These are phyloP conservation scores for Tephrocybe sp. DNA, from an alignment of 768 basidiomycete species.

Conservation along the genomic window DNA sequence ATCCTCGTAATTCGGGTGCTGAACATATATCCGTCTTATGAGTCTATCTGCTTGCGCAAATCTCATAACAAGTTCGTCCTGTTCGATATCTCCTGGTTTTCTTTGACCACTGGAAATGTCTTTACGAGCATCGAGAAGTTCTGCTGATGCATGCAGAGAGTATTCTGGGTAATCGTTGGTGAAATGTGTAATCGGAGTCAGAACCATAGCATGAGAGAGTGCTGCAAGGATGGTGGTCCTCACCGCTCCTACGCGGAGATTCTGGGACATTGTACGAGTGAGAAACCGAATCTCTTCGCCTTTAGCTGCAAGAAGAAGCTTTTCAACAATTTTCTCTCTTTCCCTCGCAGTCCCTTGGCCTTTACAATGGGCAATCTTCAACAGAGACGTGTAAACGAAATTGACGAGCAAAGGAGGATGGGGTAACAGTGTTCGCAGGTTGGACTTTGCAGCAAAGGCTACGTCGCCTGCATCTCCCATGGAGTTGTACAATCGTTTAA, in stretches of 20 bases:
- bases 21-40: slow-evolving; percentile 71
- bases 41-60: slow-evolving; percentile 62
- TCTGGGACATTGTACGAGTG: slow-evolving; percentile 69
- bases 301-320: slow-evolving; percentile 76
- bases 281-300: slow-evolving; percentile 90
- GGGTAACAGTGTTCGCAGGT: slow-evolving; percentile 69
- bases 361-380: slow-evolving; percentile 66
- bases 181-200: slow-evolving; percentile 44
- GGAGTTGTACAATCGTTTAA: slow-evolving; percentile 66
- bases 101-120: slow-evolving; percentile 18
- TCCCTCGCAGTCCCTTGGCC: slow-evolving; percentile 75
- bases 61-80: slow-evolving; percentile 37
- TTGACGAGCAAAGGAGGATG: slow-evolving; percentile 67
- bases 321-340: slow-evolving; percentile 79
- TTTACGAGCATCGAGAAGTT: slow-evolving; percentile 27
- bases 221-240: slow-evolving; percentile 79
- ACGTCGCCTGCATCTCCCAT: slow-evolving; percentile 88
- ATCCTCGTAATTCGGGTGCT: slow-evolving; percentile 75
- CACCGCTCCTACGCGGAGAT: slow-evolving; percentile 87
- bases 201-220: slow-evolving; percentile 74
- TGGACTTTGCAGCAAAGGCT: slow-evolving; percentile 81
- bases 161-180: slow-evolving; percentile 14
- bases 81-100: slow-evolving; percentile 25
- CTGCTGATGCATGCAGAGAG: slow-evolving; percentile 24
- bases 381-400: slow-evolving; percentile 65